Percentiles rank a stretch among this genome's conserved stretches.
These are phyloP conservation scores for Fusarium aywerte DNA, from an alignment of 2,329 filamentous ascomycete genomes.

Conservation along the genomic window DNA sequence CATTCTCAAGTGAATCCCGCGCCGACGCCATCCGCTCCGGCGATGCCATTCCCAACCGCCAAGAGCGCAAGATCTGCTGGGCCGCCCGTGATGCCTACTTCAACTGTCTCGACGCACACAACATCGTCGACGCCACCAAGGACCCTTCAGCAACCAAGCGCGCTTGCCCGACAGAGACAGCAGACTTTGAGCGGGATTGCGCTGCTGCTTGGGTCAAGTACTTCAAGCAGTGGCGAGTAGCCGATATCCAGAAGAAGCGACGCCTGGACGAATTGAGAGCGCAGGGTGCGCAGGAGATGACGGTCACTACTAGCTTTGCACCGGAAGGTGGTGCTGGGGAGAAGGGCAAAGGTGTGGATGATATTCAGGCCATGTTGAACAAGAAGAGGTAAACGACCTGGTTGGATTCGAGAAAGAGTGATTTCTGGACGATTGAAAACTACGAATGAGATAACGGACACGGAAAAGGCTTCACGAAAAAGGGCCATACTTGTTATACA, in stretches of 20 bases:
- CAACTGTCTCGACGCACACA: slow-evolving; percentile 81
- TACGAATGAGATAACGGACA: slow-evolving; percentile 7
- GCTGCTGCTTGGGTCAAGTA: slow-evolving; percentile 96
- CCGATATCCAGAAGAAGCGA: slow-evolving; percentile 86
- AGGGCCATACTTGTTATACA: slow-evolving; percentile 19
- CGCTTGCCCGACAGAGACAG: slow-evolving; percentile 55
- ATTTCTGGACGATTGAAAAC: background rate
- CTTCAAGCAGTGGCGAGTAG: slow-evolving; percentile 96
- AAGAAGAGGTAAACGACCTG: slow-evolving; percentile 45
- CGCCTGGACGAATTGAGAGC: slow-evolving; percentile 79
- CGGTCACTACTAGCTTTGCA: slow-evolving; percentile 53
- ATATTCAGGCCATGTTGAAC: slow-evolving; percentile 56
- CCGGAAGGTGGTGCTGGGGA: slow-evolving; percentile 48
- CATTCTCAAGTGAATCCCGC: slow-evolving; percentile 61
- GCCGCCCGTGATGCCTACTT: slow-evolving; percentile 90
- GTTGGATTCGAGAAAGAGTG: background rate
- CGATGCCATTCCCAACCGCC: slow-evolving; percentile 82
- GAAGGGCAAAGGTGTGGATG: slow-evolving; percentile 50
- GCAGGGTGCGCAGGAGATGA: slow-evolving; percentile 75
- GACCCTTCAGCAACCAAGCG: slow-evolving; percentile 54
- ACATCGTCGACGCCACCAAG: slow-evolving; percentile 76
- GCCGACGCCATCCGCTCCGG: slow-evolving; percentile 66
- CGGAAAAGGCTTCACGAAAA: slow-evolving; percentile 14
- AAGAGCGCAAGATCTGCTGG: slow-evolving; percentile 87
- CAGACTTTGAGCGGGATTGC: slow-evolving; percentile 84